Percentiles rank a stretch among this genome's conserved stretches.
Evolutionary conservation across 768 basidiomycete genomes (phyloP).

Genomic region (Suillus discolor): DNA sequence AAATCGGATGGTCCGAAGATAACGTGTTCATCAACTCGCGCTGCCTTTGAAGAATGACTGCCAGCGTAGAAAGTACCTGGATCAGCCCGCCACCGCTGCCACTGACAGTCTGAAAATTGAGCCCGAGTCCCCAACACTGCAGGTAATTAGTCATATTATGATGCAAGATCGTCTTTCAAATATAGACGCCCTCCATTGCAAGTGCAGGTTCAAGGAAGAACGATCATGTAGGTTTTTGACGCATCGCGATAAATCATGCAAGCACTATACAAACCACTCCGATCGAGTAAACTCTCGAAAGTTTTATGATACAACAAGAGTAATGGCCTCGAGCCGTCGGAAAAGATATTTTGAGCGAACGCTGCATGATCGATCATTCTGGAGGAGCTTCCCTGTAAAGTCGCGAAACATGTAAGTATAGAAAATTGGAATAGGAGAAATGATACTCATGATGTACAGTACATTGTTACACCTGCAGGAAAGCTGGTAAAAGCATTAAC

Average conservation of each 20-base stretch:
- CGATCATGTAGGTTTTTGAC: neutral
- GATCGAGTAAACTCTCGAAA: neutral
- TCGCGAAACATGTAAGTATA: slow-evolving; percentile 30
- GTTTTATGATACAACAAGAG: slow-evolving; percentile 5
- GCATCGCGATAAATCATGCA: neutral
- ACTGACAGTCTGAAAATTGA: neutral
- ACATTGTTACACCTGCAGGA: slow-evolving; percentile 87
- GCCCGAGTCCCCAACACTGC: neutral
- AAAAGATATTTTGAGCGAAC: neutral
- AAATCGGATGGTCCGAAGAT: neutral
- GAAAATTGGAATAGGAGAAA: slow-evolving; percentile 10
- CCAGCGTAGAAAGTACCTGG: neutral
- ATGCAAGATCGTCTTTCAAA: neutral
- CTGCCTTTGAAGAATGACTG: neutral
- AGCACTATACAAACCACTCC: neutral
- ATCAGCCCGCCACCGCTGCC: neutral
- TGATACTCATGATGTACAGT: slow-evolving; percentile 86
- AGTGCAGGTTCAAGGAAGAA: neutral
- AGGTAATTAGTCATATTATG: neutral
- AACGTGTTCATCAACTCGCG: neutral
- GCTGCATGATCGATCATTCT: slow-evolving; percentile 34
- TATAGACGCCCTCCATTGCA: neutral
- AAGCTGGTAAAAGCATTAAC: slow-evolving; percentile 14
- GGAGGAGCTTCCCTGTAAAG: slow-evolving; percentile 75
- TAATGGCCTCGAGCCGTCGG: neutral